Evolutionary conservation across 495 filamentous ascomycete species (phyloP).

Genomic region (Clohesyomyces aquaticus): DNA sequence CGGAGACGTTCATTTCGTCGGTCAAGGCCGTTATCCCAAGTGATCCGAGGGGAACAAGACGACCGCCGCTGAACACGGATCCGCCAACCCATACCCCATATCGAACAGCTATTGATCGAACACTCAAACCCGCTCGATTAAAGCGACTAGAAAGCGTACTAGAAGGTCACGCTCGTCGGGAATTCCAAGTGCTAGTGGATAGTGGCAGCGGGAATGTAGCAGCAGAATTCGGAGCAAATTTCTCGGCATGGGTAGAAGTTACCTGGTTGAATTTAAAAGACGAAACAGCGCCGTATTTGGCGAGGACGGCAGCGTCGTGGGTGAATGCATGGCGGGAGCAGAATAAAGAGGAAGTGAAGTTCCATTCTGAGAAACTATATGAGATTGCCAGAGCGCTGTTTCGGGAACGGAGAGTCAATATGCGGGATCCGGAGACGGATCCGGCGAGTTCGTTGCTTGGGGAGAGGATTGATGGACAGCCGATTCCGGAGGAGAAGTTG

Average conservation of each 20-base stretch:
- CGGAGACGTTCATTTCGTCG: conserved; percentile 27
- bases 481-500: conserved; percentile 13
- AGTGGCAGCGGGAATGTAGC: conserved; percentile 15
- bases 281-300: conserved; percentile 19
- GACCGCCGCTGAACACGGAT: conserved; percentile 29
- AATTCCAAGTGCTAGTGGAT: conserved; percentile 10
- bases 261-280: conserved; percentile 29
- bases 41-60: conserved; percentile 24
- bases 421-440: conserved; percentile 15
- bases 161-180: conserved; percentile 12
- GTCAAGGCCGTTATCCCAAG: conserved; percentile 27
- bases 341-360: conserved; percentile 24
- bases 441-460: conserved; percentile 19
- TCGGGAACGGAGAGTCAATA: neutral
- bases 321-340: conserved; percentile 25
- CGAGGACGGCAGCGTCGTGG: conserved; percentile 25
- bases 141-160: conserved; percentile 16
- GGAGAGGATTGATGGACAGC: conserved; percentile 17
- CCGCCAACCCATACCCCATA: conserved; percentile 26
- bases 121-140: conserved; percentile 20
- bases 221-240: conserved; percentile 23
- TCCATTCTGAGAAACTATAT: conserved; percentile 21
- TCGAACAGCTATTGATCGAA: conserved; percentile 26
- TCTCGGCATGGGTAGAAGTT: conserved; percentile 29
- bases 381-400: conserved; percentile 22